Percentiles rank a stretch among this genome's conserved stretches.
Evolutionary conservation across 192 early-diverging fungal genomes (phyloP).

Genomic region (Entomortierella chlamydospora): DNA sequence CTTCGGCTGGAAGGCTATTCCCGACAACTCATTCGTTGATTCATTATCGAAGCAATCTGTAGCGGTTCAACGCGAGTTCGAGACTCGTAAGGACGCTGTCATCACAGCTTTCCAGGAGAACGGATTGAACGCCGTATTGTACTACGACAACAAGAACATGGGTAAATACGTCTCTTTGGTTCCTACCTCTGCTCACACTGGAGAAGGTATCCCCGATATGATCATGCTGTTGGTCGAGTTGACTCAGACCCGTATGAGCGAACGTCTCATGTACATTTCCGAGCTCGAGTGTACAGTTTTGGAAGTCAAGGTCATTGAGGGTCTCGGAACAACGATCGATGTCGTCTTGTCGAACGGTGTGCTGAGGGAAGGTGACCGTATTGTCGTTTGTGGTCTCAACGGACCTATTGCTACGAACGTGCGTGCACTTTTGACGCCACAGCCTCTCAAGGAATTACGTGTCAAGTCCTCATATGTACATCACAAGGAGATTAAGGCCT

Average conservation of each 20-base stretch:
- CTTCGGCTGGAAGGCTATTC: constrained; percentile 90
- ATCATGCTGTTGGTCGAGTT: constrained; percentile 90
- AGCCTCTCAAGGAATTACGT: constrained; percentile 96
- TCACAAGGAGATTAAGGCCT: constrained; percentile 96
- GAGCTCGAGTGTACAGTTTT: constrained; percentile 97
- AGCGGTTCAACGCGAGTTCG: constrained; percentile 86
- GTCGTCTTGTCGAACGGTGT: constrained; percentile 96
- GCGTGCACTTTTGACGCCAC: constrained; percentile 97
- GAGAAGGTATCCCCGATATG: constrained; percentile 99
- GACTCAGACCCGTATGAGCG: constrained; percentile 95
- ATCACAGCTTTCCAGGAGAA: constrained; percentile 95
- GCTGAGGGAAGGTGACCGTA: constrained; percentile 94
- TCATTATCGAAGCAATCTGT: constrained; percentile 81
- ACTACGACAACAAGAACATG: constrained; percentile 97
- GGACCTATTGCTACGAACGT: constrained; percentile 95
- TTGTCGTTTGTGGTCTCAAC: constrained; percentile 94
- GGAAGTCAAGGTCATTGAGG: constrained; percentile 99
- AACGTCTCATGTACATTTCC: constrained; percentile 95
- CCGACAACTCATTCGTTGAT: constrained; percentile 84
- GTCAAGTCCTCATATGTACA: constrained; percentile 97
- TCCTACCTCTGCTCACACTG: constrained; percentile 97
- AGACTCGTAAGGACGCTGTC: constrained; percentile 79
- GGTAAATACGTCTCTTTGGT: constrained; percentile 95
- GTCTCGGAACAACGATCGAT: constrained; percentile 97
- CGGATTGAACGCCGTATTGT: constrained; percentile 91